These are phyloP conservation scores for Polyrhizophydium stewartii DNA, from an alignment of 371 early-diverging fungal species.

Conservation along the genomic window DNA sequence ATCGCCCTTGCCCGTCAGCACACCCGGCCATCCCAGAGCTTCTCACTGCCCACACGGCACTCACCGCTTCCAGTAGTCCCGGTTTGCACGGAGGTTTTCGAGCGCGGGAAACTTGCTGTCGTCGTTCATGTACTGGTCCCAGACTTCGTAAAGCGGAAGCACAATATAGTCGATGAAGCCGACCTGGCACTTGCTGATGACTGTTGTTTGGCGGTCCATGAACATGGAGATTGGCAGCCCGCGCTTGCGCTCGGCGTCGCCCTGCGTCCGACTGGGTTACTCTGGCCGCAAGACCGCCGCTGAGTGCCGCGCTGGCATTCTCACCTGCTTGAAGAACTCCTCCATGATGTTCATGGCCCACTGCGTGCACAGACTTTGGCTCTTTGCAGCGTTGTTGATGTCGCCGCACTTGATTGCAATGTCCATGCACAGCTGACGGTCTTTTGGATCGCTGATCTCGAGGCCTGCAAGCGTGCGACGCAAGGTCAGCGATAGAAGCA, in stretches of 20 bases:
- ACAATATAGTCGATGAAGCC: constrained; percentile 54
- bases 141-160: constrained; percentile 47
- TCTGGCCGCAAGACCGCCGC: neutral
- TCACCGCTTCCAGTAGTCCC: constrained; percentile 29
- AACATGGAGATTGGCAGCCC: constrained; percentile 39
- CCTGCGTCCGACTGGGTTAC: constrained; percentile 41
- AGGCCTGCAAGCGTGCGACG: neutral
- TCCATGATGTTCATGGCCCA: constrained; percentile 52
- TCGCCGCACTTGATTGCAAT: constrained; percentile 54
- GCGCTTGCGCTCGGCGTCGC: constrained; percentile 37
- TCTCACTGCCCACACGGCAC: neutral
- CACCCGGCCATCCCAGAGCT: no score
- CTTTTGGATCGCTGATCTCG: constrained; percentile 12
- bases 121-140: constrained; percentile 32
- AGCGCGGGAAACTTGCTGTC: constrained; percentile 22
- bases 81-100: constrained; percentile 18
- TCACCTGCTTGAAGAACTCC: constrained; percentile 43
- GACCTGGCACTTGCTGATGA: constrained; percentile 43
- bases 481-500: neutral
- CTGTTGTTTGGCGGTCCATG: constrained; percentile 47
- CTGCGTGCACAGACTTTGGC: constrained; percentile 28
- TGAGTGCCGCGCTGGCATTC: neutral
- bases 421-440: constrained; percentile 36
- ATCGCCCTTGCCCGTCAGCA: no score
- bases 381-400: constrained; percentile 49